Evolutionary conservation across 768 basidiomycete genomes (phyloP).

Genomic region (Tricholoma saponaceum): DNA sequence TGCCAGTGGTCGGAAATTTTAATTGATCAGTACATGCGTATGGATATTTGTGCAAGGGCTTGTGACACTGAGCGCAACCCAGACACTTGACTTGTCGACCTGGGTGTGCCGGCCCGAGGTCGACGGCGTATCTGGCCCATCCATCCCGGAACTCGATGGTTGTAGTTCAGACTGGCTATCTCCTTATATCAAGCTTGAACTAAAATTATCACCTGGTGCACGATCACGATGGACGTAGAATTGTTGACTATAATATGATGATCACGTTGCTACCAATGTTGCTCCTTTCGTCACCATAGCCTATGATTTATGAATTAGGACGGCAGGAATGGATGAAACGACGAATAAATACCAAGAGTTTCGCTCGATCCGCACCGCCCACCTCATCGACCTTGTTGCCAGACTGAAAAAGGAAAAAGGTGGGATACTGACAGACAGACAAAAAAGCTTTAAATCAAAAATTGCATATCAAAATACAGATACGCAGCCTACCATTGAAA

Average conservation of each 20-base stretch:
- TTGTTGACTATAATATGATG: neutral
- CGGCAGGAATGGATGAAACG: neutral
- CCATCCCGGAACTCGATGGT: no score
- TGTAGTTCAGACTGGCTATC: no score
- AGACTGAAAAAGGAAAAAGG: slow-evolving; percentile 34
- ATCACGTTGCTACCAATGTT: neutral
- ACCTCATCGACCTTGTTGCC: slow-evolving; percentile 31
- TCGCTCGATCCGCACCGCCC: slow-evolving; percentile 44
- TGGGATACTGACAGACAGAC: slow-evolving; percentile 22
- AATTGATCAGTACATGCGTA: no score
- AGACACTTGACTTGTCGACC: no score
- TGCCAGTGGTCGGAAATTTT: no score
- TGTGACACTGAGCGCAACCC: no score
- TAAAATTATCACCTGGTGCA: no score
- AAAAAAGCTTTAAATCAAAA: neutral
- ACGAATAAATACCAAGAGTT: slow-evolving; percentile 34
- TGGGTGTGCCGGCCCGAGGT: no score
- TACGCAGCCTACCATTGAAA: neutral
- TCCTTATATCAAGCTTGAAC: no score
- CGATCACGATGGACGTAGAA: no score
- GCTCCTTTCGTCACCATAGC: neutral
- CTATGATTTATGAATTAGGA: neutral
- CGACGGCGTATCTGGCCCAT: no score
- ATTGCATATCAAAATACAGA: neutral
- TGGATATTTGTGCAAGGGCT: no score